Evolutionary conservation across 352 stramenopile genomes (phyloP).

Genomic region (Phytophthora parvispora): DNA sequence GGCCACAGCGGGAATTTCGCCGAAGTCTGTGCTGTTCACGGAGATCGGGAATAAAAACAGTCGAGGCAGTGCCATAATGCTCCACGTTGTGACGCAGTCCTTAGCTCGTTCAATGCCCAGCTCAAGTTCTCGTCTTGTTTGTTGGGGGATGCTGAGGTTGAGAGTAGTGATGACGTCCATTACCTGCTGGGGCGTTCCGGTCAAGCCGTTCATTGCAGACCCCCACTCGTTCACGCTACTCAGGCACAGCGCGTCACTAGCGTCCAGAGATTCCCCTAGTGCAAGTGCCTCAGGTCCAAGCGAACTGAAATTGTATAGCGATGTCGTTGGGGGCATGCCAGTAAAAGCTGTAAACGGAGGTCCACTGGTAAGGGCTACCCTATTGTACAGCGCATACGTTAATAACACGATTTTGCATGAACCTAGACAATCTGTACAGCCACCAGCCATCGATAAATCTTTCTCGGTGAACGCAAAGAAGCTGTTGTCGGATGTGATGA

Average conservation of each 20-base stretch:
- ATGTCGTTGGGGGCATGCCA: constrained; percentile 11
- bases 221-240: constrained; percentile 33
- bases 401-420: constrained; percentile 27
- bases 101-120: constrained; percentile 14
- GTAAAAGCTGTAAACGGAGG: constrained; percentile 30
- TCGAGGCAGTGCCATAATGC: constrained; percentile 26
- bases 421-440: constrained; percentile 27
- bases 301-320: constrained; percentile 29
- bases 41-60: constrained; percentile 30
- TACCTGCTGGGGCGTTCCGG: constrained; percentile 16
- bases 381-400: constrained; percentile 20
- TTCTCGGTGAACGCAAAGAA: constrained; percentile 34
- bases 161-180: constrained; percentile 26
- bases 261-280: constrained; percentile 19
- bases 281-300: constrained; percentile 17
- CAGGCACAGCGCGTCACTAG: constrained; percentile 21
- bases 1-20: constrained; percentile 23
- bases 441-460: constrained; percentile 32
- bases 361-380: constrained; percentile 15
- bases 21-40: constrained; percentile 19
- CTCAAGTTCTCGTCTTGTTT: constrained; percentile 29
- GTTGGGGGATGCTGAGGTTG: constrained; percentile 21
- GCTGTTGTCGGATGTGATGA: constrained; percentile 31
- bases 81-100: constrained; percentile 30
- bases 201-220: constrained; percentile 23